Evolutionary conservation across 495 filamentous ascomycete genomes (phyloP).

Genomic region (Thermothielavioides terrestris): DNA sequence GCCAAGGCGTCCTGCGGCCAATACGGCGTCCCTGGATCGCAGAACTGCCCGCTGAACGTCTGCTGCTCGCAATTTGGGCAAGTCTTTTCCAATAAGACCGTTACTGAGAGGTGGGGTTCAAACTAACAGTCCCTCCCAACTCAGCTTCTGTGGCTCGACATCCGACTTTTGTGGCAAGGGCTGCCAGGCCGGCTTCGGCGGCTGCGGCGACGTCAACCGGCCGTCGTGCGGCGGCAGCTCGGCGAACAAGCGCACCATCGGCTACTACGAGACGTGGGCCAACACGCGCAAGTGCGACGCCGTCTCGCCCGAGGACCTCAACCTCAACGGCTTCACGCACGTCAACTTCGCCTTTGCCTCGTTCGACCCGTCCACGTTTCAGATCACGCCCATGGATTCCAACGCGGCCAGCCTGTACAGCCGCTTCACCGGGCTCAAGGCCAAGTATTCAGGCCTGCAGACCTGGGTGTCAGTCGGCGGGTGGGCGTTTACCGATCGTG

Average conservation of each 20-base stretch:
- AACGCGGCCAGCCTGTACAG: not conserved
- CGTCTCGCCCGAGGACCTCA: slow-evolving; percentile 6
- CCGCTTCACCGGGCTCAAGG: slow-evolving; percentile 23
- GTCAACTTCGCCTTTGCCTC: slow-evolving; percentile 25
- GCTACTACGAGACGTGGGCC: slow-evolving; percentile 14
- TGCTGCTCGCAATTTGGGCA: too few relatives aligned
- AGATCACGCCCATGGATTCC: slow-evolving; percentile 10
- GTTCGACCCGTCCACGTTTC: slow-evolving; percentile 10
- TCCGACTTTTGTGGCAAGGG: slow-evolving; percentile 13
- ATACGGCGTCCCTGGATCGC: too few relatives aligned
- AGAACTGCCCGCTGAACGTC: too few relatives aligned
- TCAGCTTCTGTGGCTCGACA: slow-evolving; percentile 23
- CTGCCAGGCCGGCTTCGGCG: not conserved
- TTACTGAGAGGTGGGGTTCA: too few relatives aligned
- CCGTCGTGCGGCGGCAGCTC: slow-evolving; percentile 5
- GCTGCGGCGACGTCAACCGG: too few relatives aligned
- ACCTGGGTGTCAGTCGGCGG: slow-evolving; percentile 36
- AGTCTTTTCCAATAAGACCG: too few relatives aligned
- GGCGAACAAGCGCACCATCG: not conserved
- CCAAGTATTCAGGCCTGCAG: not conserved
- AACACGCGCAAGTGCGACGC: not conserved
- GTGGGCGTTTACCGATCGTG: slow-evolving; percentile 38
- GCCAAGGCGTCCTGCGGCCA: too few relatives aligned
- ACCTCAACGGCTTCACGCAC: slow-evolving; percentile 11
- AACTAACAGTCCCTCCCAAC: too few relatives aligned